These are phyloP conservation scores for Aspergillus funiculosus DNA, from an alignment of 495 filamentous ascomycete species.

Conservation along the genomic window DNA sequence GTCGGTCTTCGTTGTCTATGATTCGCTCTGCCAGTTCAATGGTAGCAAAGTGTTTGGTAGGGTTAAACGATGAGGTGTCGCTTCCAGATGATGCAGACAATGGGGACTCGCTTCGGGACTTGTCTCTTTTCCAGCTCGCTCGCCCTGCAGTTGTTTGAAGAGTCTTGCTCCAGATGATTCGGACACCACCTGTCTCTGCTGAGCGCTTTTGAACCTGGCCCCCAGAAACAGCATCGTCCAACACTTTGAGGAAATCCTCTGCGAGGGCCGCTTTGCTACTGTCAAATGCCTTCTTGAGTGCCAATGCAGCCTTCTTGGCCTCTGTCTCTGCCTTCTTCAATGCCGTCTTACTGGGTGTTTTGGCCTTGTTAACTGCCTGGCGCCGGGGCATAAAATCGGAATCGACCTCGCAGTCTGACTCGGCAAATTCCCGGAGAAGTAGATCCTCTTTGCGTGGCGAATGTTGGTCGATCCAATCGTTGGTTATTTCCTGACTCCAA, in stretches of 20 bases:
- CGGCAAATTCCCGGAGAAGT: conserved; percentile 30
- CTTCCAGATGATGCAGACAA: not conserved
- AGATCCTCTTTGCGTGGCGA: conserved; percentile 54
- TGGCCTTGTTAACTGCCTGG: conserved; percentile 19
- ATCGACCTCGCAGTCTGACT: conserved; percentile 16
- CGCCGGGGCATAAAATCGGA: conserved; percentile 14
- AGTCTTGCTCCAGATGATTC: conserved; percentile 76
- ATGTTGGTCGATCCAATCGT: conserved; percentile 78
- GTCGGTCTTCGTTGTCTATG: conserved; percentile 66
- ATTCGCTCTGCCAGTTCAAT: conserved; percentile 90
- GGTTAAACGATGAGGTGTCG: not conserved
- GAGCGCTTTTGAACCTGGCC: conserved; percentile 58
- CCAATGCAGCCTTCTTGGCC: conserved; percentile 36
- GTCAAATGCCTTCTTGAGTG: conserved; percentile 60
- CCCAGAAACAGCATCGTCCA: conserved; percentile 62
- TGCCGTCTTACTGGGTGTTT: conserved; percentile 40
- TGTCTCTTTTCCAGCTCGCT: conserved; percentile 67
- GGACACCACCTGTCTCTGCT: conserved; percentile 65
- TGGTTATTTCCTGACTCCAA: conserved; percentile 69
- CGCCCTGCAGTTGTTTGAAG: conserved; percentile 83
- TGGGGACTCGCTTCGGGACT: conserved; percentile 16
- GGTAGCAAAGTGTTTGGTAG: conserved; percentile 56
- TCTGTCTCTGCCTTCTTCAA: conserved; percentile 41
- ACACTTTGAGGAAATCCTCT: conserved; percentile 58
- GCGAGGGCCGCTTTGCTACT: conserved; percentile 60